phyloP scores from a whole-genome alignment of 2,329 filamentous ascomycete species.

The Colletotrichum sp. region DNA sequence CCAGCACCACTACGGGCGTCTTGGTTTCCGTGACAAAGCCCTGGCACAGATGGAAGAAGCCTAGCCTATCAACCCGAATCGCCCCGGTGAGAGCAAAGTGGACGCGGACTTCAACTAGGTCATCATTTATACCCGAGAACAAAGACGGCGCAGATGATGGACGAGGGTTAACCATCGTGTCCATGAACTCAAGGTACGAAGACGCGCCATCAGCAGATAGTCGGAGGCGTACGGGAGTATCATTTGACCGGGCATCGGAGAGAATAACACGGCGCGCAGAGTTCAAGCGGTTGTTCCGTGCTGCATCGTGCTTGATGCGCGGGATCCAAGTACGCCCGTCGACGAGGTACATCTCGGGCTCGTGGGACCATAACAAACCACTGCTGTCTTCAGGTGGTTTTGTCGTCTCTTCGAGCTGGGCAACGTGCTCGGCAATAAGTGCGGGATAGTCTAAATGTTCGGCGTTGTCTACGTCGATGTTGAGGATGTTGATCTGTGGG shows the following conservation, averaged over 20 bases:
- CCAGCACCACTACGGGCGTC: neutral
- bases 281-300: neutral
- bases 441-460: neutral
- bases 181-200: neutral
- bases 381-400: neutral
- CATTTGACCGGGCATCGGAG: neutral
- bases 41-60: neutral
- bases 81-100: neutral
- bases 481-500: neutral
- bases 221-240: neutral
- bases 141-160: neutral
- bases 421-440: neutral
- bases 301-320: conserved; percentile 3
- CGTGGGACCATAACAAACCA: neutral
- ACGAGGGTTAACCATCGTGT: neutral
- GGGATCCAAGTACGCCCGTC: neutral
- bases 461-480: conserved; percentile 3
- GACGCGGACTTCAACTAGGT: neutral
- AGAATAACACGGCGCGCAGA: neutral
- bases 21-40: neutral
- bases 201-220: neutral
- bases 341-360: neutral
- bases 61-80: neutral
- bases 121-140: neutral
- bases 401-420: neutral